phyloP scores from a whole-genome alignment of 352 stramenopile species.

The Pythium sukuiense region DNA sequence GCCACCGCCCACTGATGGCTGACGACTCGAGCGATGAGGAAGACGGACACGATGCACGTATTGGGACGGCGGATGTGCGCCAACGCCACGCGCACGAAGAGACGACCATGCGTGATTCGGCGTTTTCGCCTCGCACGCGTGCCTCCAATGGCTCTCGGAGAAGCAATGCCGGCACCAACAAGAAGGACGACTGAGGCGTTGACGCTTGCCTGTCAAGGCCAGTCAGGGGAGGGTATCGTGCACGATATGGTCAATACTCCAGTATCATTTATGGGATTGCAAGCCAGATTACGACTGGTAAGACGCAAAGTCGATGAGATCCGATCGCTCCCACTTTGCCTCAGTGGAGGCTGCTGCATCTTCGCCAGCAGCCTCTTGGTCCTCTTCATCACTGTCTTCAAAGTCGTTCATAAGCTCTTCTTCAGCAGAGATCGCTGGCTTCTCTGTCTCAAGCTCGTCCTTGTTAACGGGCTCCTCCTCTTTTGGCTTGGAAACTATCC shows the following conservation, averaged over 20 bases:
- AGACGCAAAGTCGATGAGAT: conserved; percentile 71
- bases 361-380: conserved; percentile 23
- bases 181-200: conserved; percentile 57
- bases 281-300: conserved; percentile 37
- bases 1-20: conserved; percentile 70
- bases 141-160: conserved; percentile 28
- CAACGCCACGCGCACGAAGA: conserved; percentile 39
- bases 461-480: not conserved
- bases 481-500: conserved; percentile 32
- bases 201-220: not conserved
- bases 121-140: conserved; percentile 29
- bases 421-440: conserved; percentile 53
- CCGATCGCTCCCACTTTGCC: conserved; percentile 57
- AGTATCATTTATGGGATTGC: conserved; percentile 23
- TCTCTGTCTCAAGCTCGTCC: conserved; percentile 28
- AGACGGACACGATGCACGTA: conserved; percentile 30
- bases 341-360: conserved; percentile 2
- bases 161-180: conserved; percentile 36
- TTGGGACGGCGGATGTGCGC: conserved; percentile 35
- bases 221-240: not conserved
- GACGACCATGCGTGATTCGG: conserved; percentile 12
- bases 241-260: not conserved
- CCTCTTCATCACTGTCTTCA: conserved; percentile 75
- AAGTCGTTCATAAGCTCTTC: conserved; percentile 87
- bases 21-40: conserved; percentile 75